Evolutionary conservation across 164 flowering plant genomes (phyloP), one percentile per base, ranked within the genome.

Genomic region (Magnolia changhungtana): DNA sequence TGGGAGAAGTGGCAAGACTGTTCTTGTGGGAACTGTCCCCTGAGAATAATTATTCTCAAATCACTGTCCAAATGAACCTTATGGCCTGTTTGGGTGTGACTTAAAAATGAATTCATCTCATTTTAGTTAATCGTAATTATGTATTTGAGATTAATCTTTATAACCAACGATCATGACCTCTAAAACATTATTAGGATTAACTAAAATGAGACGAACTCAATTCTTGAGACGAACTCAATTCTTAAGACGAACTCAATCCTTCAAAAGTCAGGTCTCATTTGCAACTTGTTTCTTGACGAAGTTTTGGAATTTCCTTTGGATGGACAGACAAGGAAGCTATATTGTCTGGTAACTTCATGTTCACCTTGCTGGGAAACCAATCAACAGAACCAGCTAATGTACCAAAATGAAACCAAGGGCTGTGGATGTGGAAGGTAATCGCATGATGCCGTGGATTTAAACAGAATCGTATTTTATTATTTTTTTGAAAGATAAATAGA

Each of bases 341-440:
- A 76, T 83, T 88, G 63, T 89, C 98, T 27, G 99, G 99, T 68
- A 96, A 96, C 84, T 93, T 96, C 87, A 83, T 80, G 86, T 96
- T 96, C 88, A 86, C 93, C 16, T 68, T 91, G n/a, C 80, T 93
- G 80, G 85, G 84, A 80, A 81, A 63, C 31, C 67, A 69, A 49
- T 58, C 23, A 21, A 72, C 75, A 68, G 74, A 72, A 63, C 63
- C 77, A 21, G 64, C 24, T 16, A 81, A 72, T 52, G 9, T 23
- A 23, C 27, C 9, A 13, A 72, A 11, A 55, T 72, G 74, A 72
- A 72, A 52, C 1, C 4, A 52, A 20, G 8, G 72, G 8, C 18
- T 8, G 10, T 45, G 72, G 10, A 69, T 8, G 10, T 45, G 72
- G 10, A 69, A 45, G 52, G 52, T 50, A 67, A n/a, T 20, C 3